Conservation (phyloP, 208 protist species). For the Leishmania tarentolae region DNA sequence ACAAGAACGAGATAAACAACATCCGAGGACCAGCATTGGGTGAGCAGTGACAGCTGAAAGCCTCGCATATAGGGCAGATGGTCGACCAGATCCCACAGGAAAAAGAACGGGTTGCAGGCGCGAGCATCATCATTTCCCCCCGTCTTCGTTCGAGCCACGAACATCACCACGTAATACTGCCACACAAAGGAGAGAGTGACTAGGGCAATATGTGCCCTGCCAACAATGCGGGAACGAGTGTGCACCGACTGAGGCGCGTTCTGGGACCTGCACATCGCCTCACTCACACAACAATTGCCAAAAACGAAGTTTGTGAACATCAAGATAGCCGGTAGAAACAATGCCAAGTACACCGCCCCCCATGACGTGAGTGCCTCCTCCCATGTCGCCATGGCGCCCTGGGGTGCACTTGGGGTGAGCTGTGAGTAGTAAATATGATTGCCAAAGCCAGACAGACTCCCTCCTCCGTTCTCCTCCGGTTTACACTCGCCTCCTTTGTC, state of each 20-base stretch:
- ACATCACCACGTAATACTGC: conserved; percentile 69
- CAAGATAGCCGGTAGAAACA: conserved; percentile 50
- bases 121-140: conserved; percentile 1
- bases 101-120: conserved; percentile 35
- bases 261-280: conserved; percentile 40
- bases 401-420: neutral
- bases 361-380: conserved; percentile 53
- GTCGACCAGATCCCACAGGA: conserved; percentile 43
- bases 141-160: conserved; percentile 23
- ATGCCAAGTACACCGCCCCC: conserved; percentile 50
- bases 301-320: conserved; percentile 70
- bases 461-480: neutral
- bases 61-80: conserved; percentile 15
- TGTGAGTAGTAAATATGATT: neutral
- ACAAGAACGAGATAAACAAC: conserved; percentile 34
- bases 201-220: conserved; percentile 32
- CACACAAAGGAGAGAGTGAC: conserved; percentile 50
- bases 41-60: conserved; percentile 6
- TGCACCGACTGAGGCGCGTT: conserved; percentile 29
- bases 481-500: neutral
- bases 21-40: conserved; percentile 33
- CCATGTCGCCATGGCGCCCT: conserved; percentile 8
- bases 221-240: conserved; percentile 27
- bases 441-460: neutral
- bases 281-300: conserved; percentile 64